These are phyloP conservation scores for Hymenoscyphus albidus DNA, from an alignment of 2,329 filamentous ascomycete species.

Conservation along the genomic window DNA sequence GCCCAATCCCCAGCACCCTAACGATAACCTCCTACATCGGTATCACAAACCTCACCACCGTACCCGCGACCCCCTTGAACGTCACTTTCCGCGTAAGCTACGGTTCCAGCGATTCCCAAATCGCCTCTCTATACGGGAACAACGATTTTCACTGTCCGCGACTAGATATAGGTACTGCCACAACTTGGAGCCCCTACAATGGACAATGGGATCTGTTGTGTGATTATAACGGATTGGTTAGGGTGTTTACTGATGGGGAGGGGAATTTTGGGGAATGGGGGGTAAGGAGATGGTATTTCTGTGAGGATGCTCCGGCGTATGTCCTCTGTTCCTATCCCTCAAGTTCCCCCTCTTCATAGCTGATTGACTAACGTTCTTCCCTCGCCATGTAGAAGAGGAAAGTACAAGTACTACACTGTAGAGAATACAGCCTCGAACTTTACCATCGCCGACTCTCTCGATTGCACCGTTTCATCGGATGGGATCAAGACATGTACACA, in stretches of 20 bases:
- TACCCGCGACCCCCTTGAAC: not conserved
- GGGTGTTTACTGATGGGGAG: not conserved
- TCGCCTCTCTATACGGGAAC: not conserved
- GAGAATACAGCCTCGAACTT: not conserved
- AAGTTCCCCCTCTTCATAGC: not conserved
- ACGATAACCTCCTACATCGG: not conserved
- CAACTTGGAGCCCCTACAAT: not conserved
- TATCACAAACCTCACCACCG: not conserved
- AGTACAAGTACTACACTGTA: conserved; percentile 4
- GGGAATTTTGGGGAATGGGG: not conserved
- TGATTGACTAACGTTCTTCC: too few relatives aligned
- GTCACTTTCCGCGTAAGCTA: not conserved
- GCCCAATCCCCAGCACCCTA: not conserved
- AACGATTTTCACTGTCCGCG: not conserved
- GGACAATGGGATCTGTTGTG: not conserved
- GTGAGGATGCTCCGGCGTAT: conserved; percentile 1
- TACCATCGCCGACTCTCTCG: not conserved
- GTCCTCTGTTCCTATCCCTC: not conserved
- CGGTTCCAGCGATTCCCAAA: not conserved
- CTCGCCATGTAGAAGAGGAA: not conserved
- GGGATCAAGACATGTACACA: not conserved
- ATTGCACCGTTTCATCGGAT: not conserved
- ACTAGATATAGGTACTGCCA: not conserved
- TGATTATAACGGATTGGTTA: not conserved
- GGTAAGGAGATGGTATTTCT: not conserved